Percentiles rank a stretch among this genome's conserved stretches.
Conservation (phyloP, 768 basidiomycete species). For the Lepiota brunneoincarnata region DNA sequence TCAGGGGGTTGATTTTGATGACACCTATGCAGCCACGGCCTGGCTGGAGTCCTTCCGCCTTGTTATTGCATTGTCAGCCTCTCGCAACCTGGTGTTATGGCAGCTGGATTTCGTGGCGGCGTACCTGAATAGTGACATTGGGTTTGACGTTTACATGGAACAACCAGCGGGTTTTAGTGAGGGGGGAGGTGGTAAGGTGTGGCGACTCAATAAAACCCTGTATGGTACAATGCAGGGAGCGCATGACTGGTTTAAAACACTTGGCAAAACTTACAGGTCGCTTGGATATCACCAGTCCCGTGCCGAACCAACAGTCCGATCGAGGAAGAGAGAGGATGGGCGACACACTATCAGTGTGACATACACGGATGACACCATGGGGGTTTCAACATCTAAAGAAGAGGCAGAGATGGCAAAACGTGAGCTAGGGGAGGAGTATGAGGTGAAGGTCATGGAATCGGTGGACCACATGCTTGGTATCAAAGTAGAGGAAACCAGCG, state of each 20-base stretch:
- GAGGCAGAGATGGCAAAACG: too few relatives aligned
- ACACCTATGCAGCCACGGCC: conserved; percentile 1
- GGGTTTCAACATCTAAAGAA: neutral
- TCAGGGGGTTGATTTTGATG: conserved; percentile 30
- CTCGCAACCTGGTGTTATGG: conserved; percentile 24
- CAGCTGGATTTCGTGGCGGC: conserved; percentile 31
- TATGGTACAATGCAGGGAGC: too few relatives aligned
- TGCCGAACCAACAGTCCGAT: conserved; percentile 15
- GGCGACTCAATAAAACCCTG: too few relatives aligned
- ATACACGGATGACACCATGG: too few relatives aligned
- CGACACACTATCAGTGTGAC: neutral
- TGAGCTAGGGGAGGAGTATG: neutral
- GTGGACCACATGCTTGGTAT: conserved; percentile 5
- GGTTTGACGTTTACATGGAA: conserved; percentile 15
- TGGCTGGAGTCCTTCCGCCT: conserved; percentile 18
- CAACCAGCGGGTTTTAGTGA: conserved; percentile 6
- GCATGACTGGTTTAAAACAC: too few relatives aligned
- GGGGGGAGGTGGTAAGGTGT: conserved; percentile 3
- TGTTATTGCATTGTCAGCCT: conserved; percentile 25
- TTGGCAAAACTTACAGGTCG: neutral
- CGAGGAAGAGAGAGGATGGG: conserved; percentile 5
- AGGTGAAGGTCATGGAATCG: neutral
- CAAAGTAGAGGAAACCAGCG: neutral
- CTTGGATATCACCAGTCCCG: conserved; percentile 12
- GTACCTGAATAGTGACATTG: conserved; percentile 30